phyloP scores from a whole-genome alignment of 768 basidiomycete genomes.

The Daedalea quercina region DNA sequence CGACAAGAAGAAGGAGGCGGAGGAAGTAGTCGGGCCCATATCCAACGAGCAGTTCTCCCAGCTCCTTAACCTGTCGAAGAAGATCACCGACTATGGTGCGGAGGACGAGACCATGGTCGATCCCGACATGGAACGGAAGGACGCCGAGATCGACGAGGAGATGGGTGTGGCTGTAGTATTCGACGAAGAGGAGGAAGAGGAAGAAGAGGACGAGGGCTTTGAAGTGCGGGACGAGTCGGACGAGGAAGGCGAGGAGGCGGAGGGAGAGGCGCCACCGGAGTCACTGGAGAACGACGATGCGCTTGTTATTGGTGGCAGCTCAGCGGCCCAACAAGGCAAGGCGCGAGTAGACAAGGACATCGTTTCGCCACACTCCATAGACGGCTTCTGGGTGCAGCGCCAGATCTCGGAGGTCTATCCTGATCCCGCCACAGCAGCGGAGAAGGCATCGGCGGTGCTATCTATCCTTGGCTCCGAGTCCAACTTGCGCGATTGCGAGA shows the following conservation, averaged over 20 bases:
- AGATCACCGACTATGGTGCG: slow-evolving; percentile 91
- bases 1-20: slow-evolving; percentile 56
- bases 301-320: slow-evolving; percentile 67
- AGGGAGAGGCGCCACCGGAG: slow-evolving; percentile 39
- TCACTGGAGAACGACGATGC: slow-evolving; percentile 54
- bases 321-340: slow-evolving; percentile 35
- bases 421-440: slow-evolving; percentile 90
- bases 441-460: slow-evolving; percentile 83
- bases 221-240: slow-evolving; percentile 83
- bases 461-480: slow-evolving; percentile 83
- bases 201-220: slow-evolving; percentile 82
- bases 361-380: slow-evolving; percentile 86
- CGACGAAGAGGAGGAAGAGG: slow-evolving; percentile 94
- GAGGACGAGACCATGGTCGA: slow-evolving; percentile 79
- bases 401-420: slow-evolving; percentile 87
- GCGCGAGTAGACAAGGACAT: slow-evolving; percentile 65
- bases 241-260: slow-evolving; percentile 61
- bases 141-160: slow-evolving; percentile 91
- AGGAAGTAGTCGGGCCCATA: slow-evolving; percentile 65
- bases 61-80: slow-evolving; percentile 81
- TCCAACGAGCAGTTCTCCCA: slow-evolving; percentile 74
- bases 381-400: slow-evolving; percentile 98
- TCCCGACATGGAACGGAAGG: slow-evolving; percentile 74
- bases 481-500: slow-evolving; percentile 87
- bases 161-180: slow-evolving; percentile 98